A percentile compares a stretch with the other conserved stretches of the same genome.
phyloP scores from a whole-genome alignment of 345 rosid species.

The Bretschneidera sinensis region DNA sequence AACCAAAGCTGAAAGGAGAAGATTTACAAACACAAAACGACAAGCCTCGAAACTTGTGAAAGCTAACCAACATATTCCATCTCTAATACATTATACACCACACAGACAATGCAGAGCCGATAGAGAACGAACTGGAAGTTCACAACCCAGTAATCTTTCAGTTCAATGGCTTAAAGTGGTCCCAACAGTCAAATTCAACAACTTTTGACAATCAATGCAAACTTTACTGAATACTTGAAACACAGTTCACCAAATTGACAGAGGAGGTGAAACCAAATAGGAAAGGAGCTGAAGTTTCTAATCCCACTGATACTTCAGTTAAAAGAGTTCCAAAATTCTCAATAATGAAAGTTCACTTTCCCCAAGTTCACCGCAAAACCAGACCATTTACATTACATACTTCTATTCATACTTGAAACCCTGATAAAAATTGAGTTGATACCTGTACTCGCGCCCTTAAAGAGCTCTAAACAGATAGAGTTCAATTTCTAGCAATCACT shows the following conservation, averaged over 20 bases:
- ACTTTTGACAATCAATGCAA: neutral
- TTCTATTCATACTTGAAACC: no score
- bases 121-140: no score
- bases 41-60: conserved; percentile 12
- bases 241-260: conserved; percentile 7
- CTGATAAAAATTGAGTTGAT: neutral
- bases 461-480: neutral
- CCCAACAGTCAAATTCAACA: no score
- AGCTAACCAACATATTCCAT: no score
- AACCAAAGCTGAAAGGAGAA: conserved; percentile 1
- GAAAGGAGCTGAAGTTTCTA: no score
- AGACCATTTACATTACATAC: no score
- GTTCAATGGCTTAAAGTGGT: neutral
- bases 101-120: no score
- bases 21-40: neutral
- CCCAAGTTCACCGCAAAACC: conserved; percentile 7
- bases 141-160: neutral
- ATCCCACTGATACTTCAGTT: neutral
- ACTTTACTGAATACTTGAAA: conserved; percentile 6
- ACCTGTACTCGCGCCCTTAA: neutral
- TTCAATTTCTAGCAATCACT: conserved; percentile 8
- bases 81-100: no score
- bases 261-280: conserved; percentile 2
- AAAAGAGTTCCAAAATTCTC: conserved; percentile 3
- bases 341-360: neutral